phyloP scores from a whole-genome alignment of 2,329 filamentous ascomycete genomes.

The Fusarium decemcellulare region DNA sequence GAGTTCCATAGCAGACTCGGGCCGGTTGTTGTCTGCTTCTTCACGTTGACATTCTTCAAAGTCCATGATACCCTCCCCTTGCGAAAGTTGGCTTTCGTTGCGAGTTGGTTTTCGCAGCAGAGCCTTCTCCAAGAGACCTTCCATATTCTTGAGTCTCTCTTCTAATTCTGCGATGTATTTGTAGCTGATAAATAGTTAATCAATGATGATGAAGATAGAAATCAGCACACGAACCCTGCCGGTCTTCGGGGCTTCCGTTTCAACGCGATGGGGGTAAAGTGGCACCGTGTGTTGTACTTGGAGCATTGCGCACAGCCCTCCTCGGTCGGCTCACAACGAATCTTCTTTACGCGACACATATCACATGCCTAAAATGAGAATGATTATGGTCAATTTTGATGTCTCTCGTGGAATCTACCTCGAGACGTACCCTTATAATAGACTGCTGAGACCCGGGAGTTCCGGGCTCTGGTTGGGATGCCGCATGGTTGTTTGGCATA shows the following conservation, averaged over 20 bases:
- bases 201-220: too few relatives aligned
- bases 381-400: too few relatives aligned
- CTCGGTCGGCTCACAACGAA: constrained; percentile 43
- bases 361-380: constrained; percentile 41
- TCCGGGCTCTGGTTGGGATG: too few relatives aligned
- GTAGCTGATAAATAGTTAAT: not conserved
- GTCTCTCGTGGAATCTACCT: too few relatives aligned
- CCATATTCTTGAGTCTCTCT: constrained; percentile 33
- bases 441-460: too few relatives aligned
- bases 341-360: constrained; percentile 50
- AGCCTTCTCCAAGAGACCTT: constrained; percentile 10
- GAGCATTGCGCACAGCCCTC: constrained; percentile 47
- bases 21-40: not conserved
- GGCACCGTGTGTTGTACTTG: constrained; percentile 43
- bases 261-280: constrained; percentile 47
- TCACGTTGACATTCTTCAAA: not conserved
- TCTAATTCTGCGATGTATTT: constrained; percentile 38
- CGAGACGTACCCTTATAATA: too few relatives aligned
- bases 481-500: too few relatives aligned
- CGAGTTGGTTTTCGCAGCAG: not conserved
- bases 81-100: too few relatives aligned
- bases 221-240: constrained; percentile 36
- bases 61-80: not conserved
- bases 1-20: not conserved
- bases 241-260: constrained; percentile 41